Percentiles rank a stretch among this genome's conserved stretches.
Evolutionary conservation across 768 basidiomycete genomes (phyloP).

Genomic region (Kwoniella botswanensis): DNA sequence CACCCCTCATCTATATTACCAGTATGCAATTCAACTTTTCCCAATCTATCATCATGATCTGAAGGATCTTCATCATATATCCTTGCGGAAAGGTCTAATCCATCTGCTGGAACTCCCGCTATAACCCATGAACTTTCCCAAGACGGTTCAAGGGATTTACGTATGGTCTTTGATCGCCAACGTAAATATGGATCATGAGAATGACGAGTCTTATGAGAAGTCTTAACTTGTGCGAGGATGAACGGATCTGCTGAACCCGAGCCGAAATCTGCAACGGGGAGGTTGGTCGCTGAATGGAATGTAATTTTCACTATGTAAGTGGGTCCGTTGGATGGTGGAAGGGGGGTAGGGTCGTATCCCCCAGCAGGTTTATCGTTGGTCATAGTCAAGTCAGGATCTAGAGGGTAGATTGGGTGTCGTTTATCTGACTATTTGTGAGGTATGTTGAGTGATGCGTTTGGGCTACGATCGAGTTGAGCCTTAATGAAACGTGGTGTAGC

Average conservation of each 20-base stretch:
- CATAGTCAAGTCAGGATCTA: not conserved
- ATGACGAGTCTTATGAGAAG: constrained; percentile 32
- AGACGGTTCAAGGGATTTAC: constrained; percentile 37
- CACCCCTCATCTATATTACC: constrained; percentile 36
- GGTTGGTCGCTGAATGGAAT: constrained; percentile 47
- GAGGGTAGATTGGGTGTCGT: not conserved
- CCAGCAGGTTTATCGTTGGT: constrained; percentile 47
- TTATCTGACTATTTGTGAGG: not conserved
- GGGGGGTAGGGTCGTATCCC: constrained; percentile 49
- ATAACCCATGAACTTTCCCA: constrained; percentile 48
- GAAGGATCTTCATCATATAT: constrained; percentile 54
- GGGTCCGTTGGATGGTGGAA: constrained; percentile 29
- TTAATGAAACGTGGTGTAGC: not conserved
- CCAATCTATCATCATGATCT: constrained; percentile 53
- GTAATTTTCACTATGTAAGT: constrained; percentile 53
- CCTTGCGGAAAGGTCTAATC: constrained; percentile 39
- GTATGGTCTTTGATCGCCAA: constrained; percentile 45
- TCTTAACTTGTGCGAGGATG: constrained; percentile 48
- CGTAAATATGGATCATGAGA: constrained; percentile 44
- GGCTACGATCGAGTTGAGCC: not conserved
- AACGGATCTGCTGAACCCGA: constrained; percentile 50
- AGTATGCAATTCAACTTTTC: constrained; percentile 39
- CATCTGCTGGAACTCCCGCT: constrained; percentile 46
- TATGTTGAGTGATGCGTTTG: not conserved
- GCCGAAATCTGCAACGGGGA: constrained; percentile 51